Percentiles rank a stretch among this genome's conserved stretches.
Conservation (phyloP, 2,329 filamentous ascomycete species). For the Diplodia corticola region DNA sequence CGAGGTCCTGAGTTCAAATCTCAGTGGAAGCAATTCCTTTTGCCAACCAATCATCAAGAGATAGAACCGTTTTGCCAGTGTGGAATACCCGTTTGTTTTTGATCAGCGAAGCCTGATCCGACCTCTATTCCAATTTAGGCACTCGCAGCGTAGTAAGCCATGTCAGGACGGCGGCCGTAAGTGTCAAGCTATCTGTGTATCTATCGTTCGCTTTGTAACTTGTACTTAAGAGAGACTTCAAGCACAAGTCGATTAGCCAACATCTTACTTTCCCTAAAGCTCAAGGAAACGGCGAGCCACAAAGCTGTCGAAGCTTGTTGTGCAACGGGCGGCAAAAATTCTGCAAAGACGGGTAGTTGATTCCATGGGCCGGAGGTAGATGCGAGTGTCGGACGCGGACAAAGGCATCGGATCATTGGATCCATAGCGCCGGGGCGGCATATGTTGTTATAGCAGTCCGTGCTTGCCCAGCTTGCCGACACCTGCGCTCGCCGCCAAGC, state of each 20-base stretch:
- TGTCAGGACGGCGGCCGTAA: not conserved
- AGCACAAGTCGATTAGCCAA: not conserved
- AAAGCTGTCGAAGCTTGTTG: too few relatives aligned
- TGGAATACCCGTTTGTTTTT: not conserved
- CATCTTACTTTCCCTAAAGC: too few relatives aligned
- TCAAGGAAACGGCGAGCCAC: too few relatives aligned
- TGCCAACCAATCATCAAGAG: not conserved
- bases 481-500: not conserved
- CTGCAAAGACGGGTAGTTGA: too few relatives aligned
- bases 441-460: too few relatives aligned
- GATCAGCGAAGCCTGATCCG: not conserved
- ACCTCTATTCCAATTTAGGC: too few relatives aligned
- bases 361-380: too few relatives aligned
- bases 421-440: too few relatives aligned
- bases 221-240: not conserved
- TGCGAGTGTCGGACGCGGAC: not conserved
- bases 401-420: too few relatives aligned
- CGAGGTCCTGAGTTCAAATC: conserved; percentile 24
- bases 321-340: too few relatives aligned
- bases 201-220: not conserved
- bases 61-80: not conserved
- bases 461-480: too few relatives aligned
- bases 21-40: conserved; percentile 22
- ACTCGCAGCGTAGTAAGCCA: not conserved
- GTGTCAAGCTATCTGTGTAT: not conserved